phyloP scores from a whole-genome alignment of 805 yeast genomes.

The Lipomyces orientalis region DNA sequence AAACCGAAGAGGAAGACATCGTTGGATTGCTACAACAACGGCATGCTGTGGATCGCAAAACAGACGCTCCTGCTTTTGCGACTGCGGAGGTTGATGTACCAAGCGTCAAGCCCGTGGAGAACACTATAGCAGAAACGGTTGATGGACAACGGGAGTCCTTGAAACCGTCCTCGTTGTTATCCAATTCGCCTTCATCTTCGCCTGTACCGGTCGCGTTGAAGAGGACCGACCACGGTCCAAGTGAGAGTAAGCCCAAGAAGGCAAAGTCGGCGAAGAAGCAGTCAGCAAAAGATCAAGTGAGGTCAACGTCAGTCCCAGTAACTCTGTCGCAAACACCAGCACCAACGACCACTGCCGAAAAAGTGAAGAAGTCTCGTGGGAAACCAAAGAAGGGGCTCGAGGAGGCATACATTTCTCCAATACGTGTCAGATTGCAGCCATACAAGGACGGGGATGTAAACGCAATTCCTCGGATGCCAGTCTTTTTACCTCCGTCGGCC shows the following conservation, averaged over 20 bases:
- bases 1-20: conserved; percentile 4
- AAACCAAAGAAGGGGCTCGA: background rate
- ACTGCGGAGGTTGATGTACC: background rate
- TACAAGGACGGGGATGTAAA: conserved; percentile 32
- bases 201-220: background rate
- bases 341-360: conserved; percentile 8
- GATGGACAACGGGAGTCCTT: background rate
- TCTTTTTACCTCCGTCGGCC: conserved; percentile 12
- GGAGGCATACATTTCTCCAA: conserved; percentile 24
- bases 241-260: conserved; percentile 10
- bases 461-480: conserved; percentile 33
- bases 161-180: background rate
- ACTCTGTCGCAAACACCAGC: conserved; percentile 2
- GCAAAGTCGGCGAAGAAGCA: conserved; percentile 15
- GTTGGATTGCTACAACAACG: conserved; percentile 1
- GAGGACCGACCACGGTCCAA: background rate
- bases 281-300: conserved; percentile 13
- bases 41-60: background rate
- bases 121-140: background rate
- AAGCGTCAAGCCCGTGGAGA: background rate
- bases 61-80: background rate
- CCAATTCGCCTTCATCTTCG: background rate
- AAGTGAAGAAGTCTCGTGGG: conserved; percentile 16
- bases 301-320: background rate
- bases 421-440: conserved; percentile 33